phyloP scores from a whole-genome alignment of 2,329 filamentous ascomycete genomes.

The Neopestalotiopsis sp. region DNA sequence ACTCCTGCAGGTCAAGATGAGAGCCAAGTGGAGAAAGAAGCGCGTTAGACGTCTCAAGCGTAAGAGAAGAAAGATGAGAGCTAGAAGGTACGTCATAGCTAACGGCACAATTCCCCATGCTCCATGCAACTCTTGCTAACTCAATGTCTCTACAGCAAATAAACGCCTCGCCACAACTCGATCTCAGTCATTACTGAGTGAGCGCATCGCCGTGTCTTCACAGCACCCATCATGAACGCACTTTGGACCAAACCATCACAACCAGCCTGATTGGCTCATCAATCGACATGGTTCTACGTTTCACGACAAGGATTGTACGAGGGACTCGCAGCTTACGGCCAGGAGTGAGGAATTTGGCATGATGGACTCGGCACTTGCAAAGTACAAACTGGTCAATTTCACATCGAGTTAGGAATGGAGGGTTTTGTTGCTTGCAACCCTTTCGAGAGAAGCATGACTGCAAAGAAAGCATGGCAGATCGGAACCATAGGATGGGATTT shows the following conservation, averaged over 20 bases:
- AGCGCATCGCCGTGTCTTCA: slow-evolving; percentile 14
- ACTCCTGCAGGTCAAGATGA: slow-evolving; percentile 56
- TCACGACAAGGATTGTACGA: background rate
- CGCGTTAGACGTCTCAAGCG: slow-evolving; percentile 95
- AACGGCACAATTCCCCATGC: background rate
- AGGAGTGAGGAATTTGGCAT: slow-evolving; percentile 11
- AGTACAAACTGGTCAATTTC: slow-evolving; percentile 19
- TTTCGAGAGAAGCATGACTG: slow-evolving; percentile 20
- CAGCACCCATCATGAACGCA: slow-evolving; percentile 17
- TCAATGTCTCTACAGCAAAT: slow-evolving; percentile 35
- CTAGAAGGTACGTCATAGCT: slow-evolving; percentile 77
- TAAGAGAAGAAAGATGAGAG: slow-evolving; percentile 99
- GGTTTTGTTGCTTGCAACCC: slow-evolving; percentile 6
- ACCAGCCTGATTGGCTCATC: background rate
- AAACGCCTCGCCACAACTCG: slow-evolving; percentile 43
- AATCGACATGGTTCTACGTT: slow-evolving; percentile 9
- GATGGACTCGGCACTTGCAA: slow-evolving; percentile 16
- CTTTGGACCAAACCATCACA: slow-evolving; percentile 9
- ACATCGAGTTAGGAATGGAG: slow-evolving; percentile 18
- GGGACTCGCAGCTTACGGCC: background rate
- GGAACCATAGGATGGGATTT: slow-evolving; percentile 18
- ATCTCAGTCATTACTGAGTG: slow-evolving; percentile 35
- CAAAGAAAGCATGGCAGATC: slow-evolving; percentile 19
- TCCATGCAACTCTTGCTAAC: background rate
- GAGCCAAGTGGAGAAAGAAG: slow-evolving; percentile 99